A percentile compares a stretch with the other conserved stretches of the same genome.
Evolutionary conservation across 73 alveolate species (phyloP).

Genomic region (Durusdinium trenchii): DNA sequence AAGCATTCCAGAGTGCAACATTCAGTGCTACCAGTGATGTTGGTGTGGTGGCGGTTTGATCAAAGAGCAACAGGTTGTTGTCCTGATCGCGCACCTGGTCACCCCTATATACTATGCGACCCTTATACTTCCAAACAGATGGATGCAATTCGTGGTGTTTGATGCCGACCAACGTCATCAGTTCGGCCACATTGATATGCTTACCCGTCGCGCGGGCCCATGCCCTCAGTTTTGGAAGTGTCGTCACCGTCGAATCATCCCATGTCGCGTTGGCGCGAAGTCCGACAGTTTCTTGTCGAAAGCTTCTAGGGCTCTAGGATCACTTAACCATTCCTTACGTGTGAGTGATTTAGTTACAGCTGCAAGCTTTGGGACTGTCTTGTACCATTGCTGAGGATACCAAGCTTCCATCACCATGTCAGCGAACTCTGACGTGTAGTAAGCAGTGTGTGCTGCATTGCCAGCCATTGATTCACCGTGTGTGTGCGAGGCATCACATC

Average conservation of each 20-base stretch:
- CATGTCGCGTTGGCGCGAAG: conserved; percentile 3
- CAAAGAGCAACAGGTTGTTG: not conserved
- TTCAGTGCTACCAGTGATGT: not conserved
- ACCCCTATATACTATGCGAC: conserved; percentile 40
- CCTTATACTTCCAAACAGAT: not conserved
- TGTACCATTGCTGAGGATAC: not conserved
- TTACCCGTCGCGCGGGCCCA: not conserved
- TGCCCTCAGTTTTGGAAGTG: not conserved
- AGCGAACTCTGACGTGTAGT: not conserved
- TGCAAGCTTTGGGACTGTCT: not conserved
- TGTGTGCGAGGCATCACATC: not conserved
- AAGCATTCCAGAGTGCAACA: conserved; percentile 8
- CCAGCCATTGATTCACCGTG: conserved; percentile 17
- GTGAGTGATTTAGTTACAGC: not conserved
- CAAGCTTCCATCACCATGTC: not conserved
- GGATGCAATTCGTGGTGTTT: not conserved
- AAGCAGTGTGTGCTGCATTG: not conserved
- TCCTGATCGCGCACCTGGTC: not conserved
- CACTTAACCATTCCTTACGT: not conserved
- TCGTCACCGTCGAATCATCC: not conserved
- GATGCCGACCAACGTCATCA: conserved; percentile 23
- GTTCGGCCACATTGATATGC: not conserved
- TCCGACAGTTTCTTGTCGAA: conserved; percentile 3
- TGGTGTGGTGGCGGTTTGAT: not conserved
- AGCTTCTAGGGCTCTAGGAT: not conserved